These are phyloP conservation scores for Saturnispora kantuleensis DNA, from an alignment of 805 yeast genomes.

Conservation along the genomic window DNA sequence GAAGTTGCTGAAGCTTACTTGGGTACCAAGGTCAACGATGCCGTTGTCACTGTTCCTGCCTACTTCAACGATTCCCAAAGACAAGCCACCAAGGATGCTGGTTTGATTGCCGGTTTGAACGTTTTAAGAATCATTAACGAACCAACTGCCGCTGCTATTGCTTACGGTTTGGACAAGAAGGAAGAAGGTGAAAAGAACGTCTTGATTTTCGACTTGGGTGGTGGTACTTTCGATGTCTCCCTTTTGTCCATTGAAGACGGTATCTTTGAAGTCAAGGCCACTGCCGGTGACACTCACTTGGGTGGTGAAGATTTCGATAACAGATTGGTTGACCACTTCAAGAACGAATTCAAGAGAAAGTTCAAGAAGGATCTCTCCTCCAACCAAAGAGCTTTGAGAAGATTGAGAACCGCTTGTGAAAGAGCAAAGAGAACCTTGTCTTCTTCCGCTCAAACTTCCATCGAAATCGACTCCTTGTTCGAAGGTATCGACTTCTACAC, in stretches of 20 bases:
- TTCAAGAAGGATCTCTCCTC: constrained; percentile 86
- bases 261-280: constrained; percentile 72
- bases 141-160: constrained; percentile 81
- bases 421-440: constrained; percentile 98
- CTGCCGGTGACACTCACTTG: constrained; percentile 76
- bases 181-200: constrained; percentile 39
- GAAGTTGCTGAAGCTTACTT: constrained; percentile 52
- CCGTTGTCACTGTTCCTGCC: constrained; percentile 80
- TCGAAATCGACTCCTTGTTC: constrained; percentile 88
- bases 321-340: constrained; percentile 78
- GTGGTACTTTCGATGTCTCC: constrained; percentile 80
- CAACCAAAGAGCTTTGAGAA: constrained; percentile 96
- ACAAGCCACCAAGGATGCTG: constrained; percentile 77
- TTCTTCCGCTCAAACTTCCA: constrained; percentile 88
- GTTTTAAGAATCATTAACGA: constrained; percentile 71
- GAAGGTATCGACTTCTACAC: constrained; percentile 97
- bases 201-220: constrained; percentile 69
- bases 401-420: constrained; percentile 98
- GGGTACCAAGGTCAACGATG: constrained; percentile 46
- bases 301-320: constrained; percentile 85
- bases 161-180: constrained; percentile 61
- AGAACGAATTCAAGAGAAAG: constrained; percentile 95
- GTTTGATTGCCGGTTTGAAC: constrained; percentile 63
- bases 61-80: constrained; percentile 76
- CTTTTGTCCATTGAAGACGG: constrained; percentile 70